Evolutionary conservation across 2,329 filamentous ascomycete genomes (phyloP).

Genomic region (Xylariaceae sp.): DNA sequence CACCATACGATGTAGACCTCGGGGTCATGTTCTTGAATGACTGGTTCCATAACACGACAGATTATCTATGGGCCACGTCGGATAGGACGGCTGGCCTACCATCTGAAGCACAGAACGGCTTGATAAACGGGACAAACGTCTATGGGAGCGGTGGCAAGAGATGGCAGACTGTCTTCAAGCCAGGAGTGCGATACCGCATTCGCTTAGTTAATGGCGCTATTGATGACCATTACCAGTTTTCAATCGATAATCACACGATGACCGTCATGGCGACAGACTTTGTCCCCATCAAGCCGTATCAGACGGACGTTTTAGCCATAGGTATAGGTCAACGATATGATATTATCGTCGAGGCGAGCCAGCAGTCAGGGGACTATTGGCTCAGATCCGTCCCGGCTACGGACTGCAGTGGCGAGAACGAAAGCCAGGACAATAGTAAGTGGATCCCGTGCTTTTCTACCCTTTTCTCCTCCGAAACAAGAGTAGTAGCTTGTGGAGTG

Average conservation of each 20-base stretch:
- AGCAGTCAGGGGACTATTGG: constrained; percentile 41
- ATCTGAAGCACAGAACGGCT: constrained; percentile 40
- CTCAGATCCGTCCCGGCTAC: constrained; percentile 43
- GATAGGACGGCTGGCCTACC: constrained; percentile 25
- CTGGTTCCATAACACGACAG: constrained; percentile 48
- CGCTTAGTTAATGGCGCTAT: constrained; percentile 46
- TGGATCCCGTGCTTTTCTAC: no score
- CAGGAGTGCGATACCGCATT: constrained; percentile 43
- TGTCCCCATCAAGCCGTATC: constrained; percentile 54
- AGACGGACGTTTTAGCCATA: constrained; percentile 39
- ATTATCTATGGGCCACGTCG: constrained; percentile 36
- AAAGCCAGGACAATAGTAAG: constrained; percentile 39
- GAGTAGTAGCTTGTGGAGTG: no score
- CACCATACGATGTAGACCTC: constrained; percentile 59
- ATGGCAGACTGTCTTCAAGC: constrained; percentile 36
- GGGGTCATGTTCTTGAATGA: constrained; percentile 56
- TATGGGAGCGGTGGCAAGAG: constrained; percentile 34
- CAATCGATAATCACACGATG: constrained; percentile 53
- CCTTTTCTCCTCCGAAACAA: no score
- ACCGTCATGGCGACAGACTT: constrained; percentile 57
- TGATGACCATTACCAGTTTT: constrained; percentile 45
- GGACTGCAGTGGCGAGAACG: constrained; percentile 39
- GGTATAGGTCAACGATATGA: constrained; percentile 40
- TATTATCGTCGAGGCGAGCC: constrained; percentile 42
- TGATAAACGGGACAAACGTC: constrained; percentile 33